A percentile compares a stretch with the other conserved stretches of the same genome.
Conservation (phyloP, 2,329 filamentous ascomycete genomes). For the Drechslerella dactyloides region DNA sequence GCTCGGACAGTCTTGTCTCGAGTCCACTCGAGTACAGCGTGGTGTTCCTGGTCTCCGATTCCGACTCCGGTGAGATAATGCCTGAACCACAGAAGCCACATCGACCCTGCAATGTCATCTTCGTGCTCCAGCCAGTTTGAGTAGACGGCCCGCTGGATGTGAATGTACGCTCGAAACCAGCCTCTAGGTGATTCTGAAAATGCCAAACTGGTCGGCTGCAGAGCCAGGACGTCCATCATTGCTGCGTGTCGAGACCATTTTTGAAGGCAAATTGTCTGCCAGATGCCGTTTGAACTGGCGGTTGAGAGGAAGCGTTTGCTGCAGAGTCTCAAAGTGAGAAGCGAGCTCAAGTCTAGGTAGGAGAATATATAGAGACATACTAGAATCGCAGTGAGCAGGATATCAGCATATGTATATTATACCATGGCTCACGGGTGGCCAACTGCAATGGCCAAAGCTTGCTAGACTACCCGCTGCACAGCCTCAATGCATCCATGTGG, state of each 20-base stretch:
- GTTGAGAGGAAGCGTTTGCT: slow-evolving; percentile 39
- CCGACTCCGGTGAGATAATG: slow-evolving; percentile 46
- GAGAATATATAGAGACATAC: slow-evolving; percentile 51
- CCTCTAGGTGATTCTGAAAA: slow-evolving; percentile 50
- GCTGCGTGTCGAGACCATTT: slow-evolving; percentile 45
- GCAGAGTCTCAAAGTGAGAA: slow-evolving; percentile 46
- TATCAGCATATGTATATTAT: slow-evolving; percentile 34
- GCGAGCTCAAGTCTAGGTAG: slow-evolving; percentile 46
- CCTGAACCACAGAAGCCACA: slow-evolving; percentile 49
- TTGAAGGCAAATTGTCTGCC: slow-evolving; percentile 43
- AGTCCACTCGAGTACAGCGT: slow-evolving; percentile 47
- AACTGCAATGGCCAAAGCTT: slow-evolving; percentile 49
- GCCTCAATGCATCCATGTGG: slow-evolving; percentile 47
- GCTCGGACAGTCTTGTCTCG: slow-evolving; percentile 42
- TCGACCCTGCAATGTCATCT: slow-evolving; percentile 47
- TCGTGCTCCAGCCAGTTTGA: slow-evolving; percentile 48
- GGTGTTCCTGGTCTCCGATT: slow-evolving; percentile 43
- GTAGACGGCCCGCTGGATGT: slow-evolving; percentile 43
- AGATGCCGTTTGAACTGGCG: slow-evolving; percentile 45
- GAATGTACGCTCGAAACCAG: slow-evolving; percentile 44
- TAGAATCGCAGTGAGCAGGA: slow-evolving; percentile 30
- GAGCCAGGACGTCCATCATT: slow-evolving; percentile 47
- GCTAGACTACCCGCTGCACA: slow-evolving; percentile 51
- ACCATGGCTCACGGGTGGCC: slow-evolving; percentile 23
- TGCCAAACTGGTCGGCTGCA: slow-evolving; percentile 46